These are phyloP conservation scores for Pholiota microspora DNA, from an alignment of 768 basidiomycete species.

Conservation along the genomic window DNA sequence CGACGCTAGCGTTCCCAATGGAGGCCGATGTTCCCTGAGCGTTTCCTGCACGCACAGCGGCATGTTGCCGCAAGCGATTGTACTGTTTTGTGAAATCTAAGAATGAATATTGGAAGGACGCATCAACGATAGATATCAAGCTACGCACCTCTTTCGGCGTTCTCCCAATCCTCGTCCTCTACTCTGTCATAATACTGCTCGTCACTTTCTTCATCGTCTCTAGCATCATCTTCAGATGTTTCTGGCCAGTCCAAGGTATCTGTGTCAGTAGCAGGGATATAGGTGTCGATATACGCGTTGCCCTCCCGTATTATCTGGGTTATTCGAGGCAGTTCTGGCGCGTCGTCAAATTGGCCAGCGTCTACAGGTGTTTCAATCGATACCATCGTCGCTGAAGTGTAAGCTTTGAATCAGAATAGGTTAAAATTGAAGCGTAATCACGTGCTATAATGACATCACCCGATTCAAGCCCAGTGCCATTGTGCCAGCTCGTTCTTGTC, in stretches of 20 bases:
- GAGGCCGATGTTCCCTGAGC: slow-evolving; percentile 59
- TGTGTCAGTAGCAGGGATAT: slow-evolving; percentile 34
- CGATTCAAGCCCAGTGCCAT: not conserved
- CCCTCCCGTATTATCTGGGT: slow-evolving; percentile 22
- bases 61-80: slow-evolving; percentile 91
- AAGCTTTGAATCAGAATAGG: not conserved
- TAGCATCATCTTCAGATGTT: slow-evolving; percentile 36
- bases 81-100: slow-evolving; percentile 98
- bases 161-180: slow-evolving; percentile 89
- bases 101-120: slow-evolving; percentile 14
- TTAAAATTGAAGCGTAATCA: not conserved
- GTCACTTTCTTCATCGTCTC: slow-evolving; percentile 37
- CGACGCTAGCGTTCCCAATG: slow-evolving; percentile 49
- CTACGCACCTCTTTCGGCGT: slow-evolving; percentile 71
- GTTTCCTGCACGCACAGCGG: slow-evolving; percentile 75
- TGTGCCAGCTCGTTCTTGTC: not conserved
- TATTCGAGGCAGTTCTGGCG: slow-evolving; percentile 30
- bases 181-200: slow-evolving; percentile 59
- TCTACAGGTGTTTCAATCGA: slow-evolving; percentile 30
- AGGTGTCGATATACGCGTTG: slow-evolving; percentile 43
- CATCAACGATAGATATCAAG: slow-evolving; percentile 1
- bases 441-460: not conserved
- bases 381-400: slow-evolving; percentile 17
- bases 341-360: slow-evolving; percentile 64
- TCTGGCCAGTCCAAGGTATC: slow-evolving; percentile 31